Base-by-base conservation (phyloP, 257 asterid species). In the Penstemon eatonii region DNA sequence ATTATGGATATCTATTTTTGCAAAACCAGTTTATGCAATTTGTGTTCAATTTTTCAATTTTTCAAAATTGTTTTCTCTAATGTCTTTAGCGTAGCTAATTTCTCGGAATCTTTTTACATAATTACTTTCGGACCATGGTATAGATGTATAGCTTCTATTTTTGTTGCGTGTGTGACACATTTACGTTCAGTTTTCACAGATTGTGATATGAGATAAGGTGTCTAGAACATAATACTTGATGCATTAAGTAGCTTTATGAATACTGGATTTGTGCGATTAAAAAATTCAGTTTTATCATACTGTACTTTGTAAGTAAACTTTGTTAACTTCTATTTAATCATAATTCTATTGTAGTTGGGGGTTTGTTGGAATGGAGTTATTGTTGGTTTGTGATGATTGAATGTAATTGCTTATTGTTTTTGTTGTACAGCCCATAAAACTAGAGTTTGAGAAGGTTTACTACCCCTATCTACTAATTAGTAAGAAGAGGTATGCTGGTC, bases 401-500 rank as follows among this genome's bases (percentile, higher is more conserved):
- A 60, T 40, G 4, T 60, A 25, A 41, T 47, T 60, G 19, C 43
- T 40, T 42, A 37, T 73, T 67, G 5, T 75, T 38, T 52, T 40
- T 63, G 76, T 74, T 78, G 33, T 65, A 47, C 83, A 94, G 99
- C 99, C 97, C 53, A 89, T 94, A 76, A 91, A 86, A 76, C 88
- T 94, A 37, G 97, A 94, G 85, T 94, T 94, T 76, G 99, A 94
- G 90, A 94, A 94, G 91, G 84, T 94, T 45, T 94, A 94, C 81
- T 87, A 72, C 79, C 99, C 99, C 63, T 94, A 94, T 76, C 79
- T 94, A 44, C 76, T 94, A 60, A 94, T 94, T 67, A 94, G 99
- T 85, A 94, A 94, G 91, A 94, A 94, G 91, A 94, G 99, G 75
- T 94, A 94, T 76, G 99, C 99, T 76, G 99, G 99, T 66, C 99